phyloP scores from a whole-genome alignment of 176 grass and related monocot species.

The Stipa capillata region DNA sequence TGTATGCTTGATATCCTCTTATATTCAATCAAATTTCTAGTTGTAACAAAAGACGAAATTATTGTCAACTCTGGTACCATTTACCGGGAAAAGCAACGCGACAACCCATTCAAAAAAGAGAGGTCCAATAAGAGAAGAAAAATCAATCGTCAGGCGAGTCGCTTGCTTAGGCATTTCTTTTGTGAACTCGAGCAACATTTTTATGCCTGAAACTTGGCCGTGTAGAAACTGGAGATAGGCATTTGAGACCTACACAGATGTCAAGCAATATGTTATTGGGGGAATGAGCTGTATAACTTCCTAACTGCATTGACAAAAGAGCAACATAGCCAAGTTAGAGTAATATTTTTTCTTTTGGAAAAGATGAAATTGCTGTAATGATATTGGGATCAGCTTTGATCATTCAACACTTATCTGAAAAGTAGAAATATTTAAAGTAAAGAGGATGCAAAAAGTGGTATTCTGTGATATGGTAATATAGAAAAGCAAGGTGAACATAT shows the following conservation, averaged over 20 bases:
- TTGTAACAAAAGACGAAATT: background rate
- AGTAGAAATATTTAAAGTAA: background rate
- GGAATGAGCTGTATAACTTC: background rate
- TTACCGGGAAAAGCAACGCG: constrained; percentile 65
- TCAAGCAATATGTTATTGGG: constrained; percentile 14
- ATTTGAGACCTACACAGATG: constrained; percentile 41
- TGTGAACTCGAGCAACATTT: constrained; percentile 43
- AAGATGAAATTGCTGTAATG: background rate
- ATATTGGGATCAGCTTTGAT: background rate
- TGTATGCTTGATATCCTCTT: background rate
- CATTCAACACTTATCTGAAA: background rate
- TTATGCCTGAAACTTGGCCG: constrained; percentile 34
- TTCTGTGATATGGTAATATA: background rate
- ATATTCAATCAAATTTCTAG: background rate
- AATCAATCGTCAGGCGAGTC: constrained; percentile 23
- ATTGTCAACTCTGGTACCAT: background rate
- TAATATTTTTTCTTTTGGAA: background rate
- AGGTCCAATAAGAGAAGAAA: constrained; percentile 43
- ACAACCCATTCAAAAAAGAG: constrained; percentile 56
- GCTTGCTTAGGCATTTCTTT: constrained; percentile 66
- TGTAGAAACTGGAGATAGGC: constrained; percentile 39
- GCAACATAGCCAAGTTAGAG: background rate
- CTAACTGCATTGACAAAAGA: background rate
- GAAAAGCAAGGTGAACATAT: background rate
- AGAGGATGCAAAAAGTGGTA: background rate